Base-by-base conservation (phyloP, 768 basidiomycete genomes). In the Mycena floridula region DNA sequence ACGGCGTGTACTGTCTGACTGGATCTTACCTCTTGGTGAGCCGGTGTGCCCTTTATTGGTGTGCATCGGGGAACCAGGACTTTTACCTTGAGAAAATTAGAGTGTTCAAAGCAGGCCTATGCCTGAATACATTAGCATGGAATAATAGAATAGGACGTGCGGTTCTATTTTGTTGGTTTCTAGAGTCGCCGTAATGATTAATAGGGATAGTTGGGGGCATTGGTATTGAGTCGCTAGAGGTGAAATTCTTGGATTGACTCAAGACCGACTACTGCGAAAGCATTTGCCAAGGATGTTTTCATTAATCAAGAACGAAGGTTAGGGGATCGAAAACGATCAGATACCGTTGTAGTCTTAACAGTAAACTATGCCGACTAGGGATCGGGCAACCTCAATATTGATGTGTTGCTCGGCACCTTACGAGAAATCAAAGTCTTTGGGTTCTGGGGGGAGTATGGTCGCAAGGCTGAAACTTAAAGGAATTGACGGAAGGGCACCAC, bases 381-480 rank as follows among this genome's bases (percentile, higher is more conserved):
- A 81, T 81, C 72, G 73, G 79, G 68, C 67, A 67, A 79, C 64
- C 76, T 78, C 76, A 73, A 73, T 71, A 71, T 72, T 72, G 59
- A 76, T 82, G 80, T 77, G 74, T 81, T 68, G 70, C 68, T 81
- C 74, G 72, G 82, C 79, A 82, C 81, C 81, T 82, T 82, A 79
- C 75, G 74, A 81, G 82, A 84, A 85, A 85, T 82, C 81, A 83
- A 82, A 84, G 83, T 83, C 79, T 84, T 85, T 83, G 82, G 83
- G 82, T 83, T 86, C 79, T 73, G 78, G 79, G 77, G 78, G 76
- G 74, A 80, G 79, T 79, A 79, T 79, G 76, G 77, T 78, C 74
- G 72, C 76, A 74, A 74, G 71, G 69, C 72, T 81, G 80, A 82
- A 82, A 82, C 79, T 82, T 81, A 81, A 80, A 81, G 79, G 79